Evolutionary conservation across 108 stramenopile species (phyloP), one percentile per base, ranked within the genome.

Genomic region (Pseudonitzschia multiseries): DNA sequence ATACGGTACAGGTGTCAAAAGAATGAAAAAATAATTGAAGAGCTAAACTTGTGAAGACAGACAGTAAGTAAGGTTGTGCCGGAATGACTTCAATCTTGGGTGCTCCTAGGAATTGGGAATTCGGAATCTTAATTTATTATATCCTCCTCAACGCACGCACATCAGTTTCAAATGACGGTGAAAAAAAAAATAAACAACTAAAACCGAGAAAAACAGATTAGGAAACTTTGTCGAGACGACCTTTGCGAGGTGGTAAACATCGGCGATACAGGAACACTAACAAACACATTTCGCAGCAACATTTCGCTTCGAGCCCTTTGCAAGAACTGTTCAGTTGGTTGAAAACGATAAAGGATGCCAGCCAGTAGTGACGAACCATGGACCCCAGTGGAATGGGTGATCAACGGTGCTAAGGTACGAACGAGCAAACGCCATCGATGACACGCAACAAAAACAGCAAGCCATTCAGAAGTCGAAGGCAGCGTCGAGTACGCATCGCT

Each of bases 331-430:
- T 24, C 24, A 13, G 54, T 56, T 20, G 26, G 21, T 56, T 2
- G 54, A 56, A 26, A 24, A 56, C 22, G 24, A 48, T 10, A 48
- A 44, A 67, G 46, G 27, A 67, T 67, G 66, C 43, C 66, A 24
- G 44, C 43, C 12, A 67, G 21, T 50, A 72, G 42, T 51, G 92
- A 89, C 32, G 92, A 89, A 82, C 70, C 79, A 57, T 75, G 75
- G 59, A 87, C 84, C 28, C 83, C 86, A 29, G 83, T 79, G 26
- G 84, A 89, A 61, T 78, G 88, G 66, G 86, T 68, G 27, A 86
- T 93, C 64, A 90, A 88, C 75, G 87, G 82, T 60, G 75, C 77
- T 10, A 93, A 93, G 89, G 92, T 93, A 72, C 65, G 87, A 78
- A 21, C 22, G 10, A 26, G 10, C n/a, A 26, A 56, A 56, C 4